A percentile compares a stretch with the other conserved stretches of the same genome.
Conservation (phyloP, 305 asterid genomes). For the Lippia alba region DNA sequence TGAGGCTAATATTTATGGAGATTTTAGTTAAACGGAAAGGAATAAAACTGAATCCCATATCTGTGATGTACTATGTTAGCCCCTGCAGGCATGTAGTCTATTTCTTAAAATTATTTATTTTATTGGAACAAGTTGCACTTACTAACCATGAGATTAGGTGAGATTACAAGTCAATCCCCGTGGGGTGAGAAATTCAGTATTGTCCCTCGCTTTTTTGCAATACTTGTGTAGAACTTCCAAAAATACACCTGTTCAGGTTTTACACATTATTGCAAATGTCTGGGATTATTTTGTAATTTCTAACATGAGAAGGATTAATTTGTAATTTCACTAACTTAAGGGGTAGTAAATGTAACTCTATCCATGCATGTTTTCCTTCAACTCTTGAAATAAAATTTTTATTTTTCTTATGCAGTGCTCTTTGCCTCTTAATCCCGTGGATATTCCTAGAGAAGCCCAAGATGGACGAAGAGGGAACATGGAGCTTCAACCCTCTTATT, state of each 20-base stretch:
- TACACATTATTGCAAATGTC: too few relatives aligned
- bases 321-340: too few relatives aligned
- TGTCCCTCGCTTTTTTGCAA: too few relatives aligned
- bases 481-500: slow-evolving; percentile 74
- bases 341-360: background rate
- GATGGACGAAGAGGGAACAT: slow-evolving; percentile 72
- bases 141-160: too few relatives aligned
- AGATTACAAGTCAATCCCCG: too few relatives aligned
- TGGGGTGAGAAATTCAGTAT: too few relatives aligned
- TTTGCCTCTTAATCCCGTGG: slow-evolving; percentile 93
- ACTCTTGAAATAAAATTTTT: slow-evolving; percentile 10
- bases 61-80: slow-evolving; percentile 93
- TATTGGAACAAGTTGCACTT: too few relatives aligned
- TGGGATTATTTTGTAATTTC: too few relatives aligned
- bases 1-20: slow-evolving; percentile 92
- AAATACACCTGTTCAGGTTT: too few relatives aligned
- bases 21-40: slow-evolving; percentile 90
- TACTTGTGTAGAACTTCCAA: too few relatives aligned
- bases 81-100: slow-evolving; percentile 82
- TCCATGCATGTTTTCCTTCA: slow-evolving; percentile 6
- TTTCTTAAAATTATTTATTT: slow-evolving; percentile 10
- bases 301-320: too few relatives aligned
- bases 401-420: slow-evolving; percentile 61
- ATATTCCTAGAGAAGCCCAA: slow-evolving; percentile 86
- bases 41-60: slow-evolving; percentile 80